These are phyloP conservation scores for Colletotrichum lini DNA, from an alignment of 2,329 filamentous ascomycete genomes.

Conservation along the genomic window DNA sequence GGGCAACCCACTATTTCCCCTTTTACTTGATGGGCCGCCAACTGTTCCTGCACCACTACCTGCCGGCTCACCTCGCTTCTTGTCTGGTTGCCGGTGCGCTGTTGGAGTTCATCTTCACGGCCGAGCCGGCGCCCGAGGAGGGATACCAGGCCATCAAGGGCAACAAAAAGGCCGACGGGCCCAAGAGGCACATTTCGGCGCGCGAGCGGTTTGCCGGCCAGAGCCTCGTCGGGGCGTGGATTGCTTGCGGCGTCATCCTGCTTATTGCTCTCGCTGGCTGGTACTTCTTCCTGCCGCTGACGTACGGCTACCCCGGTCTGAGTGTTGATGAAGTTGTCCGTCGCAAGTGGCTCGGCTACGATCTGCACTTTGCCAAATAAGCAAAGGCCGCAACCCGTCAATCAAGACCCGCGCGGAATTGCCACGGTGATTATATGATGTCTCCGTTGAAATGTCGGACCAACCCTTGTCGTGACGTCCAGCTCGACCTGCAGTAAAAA, in stretches of 20 bases:
- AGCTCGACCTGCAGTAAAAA: background rate
- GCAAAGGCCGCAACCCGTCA: background rate
- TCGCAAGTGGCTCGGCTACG: constrained; percentile 97
- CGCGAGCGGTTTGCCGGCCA: constrained; percentile 85
- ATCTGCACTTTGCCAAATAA: constrained; percentile 99
- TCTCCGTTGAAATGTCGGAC: constrained; percentile 13
- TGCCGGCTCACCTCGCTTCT: constrained; percentile 93
- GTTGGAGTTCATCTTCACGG: constrained; percentile 95
- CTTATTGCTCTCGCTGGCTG: constrained; percentile 80
- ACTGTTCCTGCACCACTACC: constrained; percentile 97
- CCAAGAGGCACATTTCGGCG: constrained; percentile 79
- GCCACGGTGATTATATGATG: constrained; percentile 18
- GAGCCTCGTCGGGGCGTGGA: constrained; percentile 84
- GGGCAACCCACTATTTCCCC: constrained; percentile 96
- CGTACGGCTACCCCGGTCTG: constrained; percentile 94
- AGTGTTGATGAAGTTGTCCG: constrained; percentile 82
- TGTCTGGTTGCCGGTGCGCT: constrained; percentile 91
- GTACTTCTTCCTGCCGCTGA: constrained; percentile 94
- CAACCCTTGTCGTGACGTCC: constrained; percentile 6
- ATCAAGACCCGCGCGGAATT: constrained; percentile 1
- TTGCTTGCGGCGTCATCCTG: constrained; percentile 80
- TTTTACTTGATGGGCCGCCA: constrained; percentile 99
- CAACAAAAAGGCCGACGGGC: constrained; percentile 60
- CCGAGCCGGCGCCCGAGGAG: constrained; percentile 79
- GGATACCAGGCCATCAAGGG: constrained; percentile 58